These are phyloP conservation scores for Candida maesae DNA, from an alignment of 805 yeast species.

Conservation along the genomic window DNA sequence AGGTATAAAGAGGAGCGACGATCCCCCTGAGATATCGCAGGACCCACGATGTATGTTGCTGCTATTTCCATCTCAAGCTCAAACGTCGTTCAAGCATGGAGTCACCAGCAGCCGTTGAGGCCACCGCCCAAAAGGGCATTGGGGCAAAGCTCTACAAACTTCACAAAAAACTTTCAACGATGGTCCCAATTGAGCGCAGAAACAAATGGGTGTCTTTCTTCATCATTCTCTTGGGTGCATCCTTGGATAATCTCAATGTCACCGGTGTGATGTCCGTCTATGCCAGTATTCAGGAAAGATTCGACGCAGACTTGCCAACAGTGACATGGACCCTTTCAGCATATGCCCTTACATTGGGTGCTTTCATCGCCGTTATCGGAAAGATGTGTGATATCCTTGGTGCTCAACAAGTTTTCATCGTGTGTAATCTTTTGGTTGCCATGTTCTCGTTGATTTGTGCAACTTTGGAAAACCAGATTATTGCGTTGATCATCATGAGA, in stretches of 20 bases:
- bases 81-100: too few relatives aligned
- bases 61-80: too few relatives aligned
- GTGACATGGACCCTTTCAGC: constrained; percentile 40
- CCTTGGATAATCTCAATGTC: constrained; percentile 12
- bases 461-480: constrained; percentile 30
- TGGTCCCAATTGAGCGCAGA: background rate
- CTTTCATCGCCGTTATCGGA: constrained; percentile 40
- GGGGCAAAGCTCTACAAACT: background rate
- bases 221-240: constrained; percentile 1
- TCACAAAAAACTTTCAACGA: background rate
- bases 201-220: constrained; percentile 1
- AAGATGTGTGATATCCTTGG: constrained; percentile 40
- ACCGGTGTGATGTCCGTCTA: constrained; percentile 6
- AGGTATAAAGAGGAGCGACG: too few relatives aligned
- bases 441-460: constrained; percentile 34
- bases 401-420: constrained; percentile 26
- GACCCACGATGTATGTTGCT: too few relatives aligned
- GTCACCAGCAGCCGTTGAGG: too few relatives aligned
- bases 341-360: constrained; percentile 40
- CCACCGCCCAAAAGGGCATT: too few relatives aligned
- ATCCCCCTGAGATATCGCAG: too few relatives aligned
- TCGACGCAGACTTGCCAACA: constrained; percentile 22
- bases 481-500: constrained; percentile 38
- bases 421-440: constrained; percentile 23
- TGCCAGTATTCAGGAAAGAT: constrained; percentile 1